phyloP scores from a whole-genome alignment of 1,284 basidiomycete species.

The Microbotryum violaceum region DNA sequence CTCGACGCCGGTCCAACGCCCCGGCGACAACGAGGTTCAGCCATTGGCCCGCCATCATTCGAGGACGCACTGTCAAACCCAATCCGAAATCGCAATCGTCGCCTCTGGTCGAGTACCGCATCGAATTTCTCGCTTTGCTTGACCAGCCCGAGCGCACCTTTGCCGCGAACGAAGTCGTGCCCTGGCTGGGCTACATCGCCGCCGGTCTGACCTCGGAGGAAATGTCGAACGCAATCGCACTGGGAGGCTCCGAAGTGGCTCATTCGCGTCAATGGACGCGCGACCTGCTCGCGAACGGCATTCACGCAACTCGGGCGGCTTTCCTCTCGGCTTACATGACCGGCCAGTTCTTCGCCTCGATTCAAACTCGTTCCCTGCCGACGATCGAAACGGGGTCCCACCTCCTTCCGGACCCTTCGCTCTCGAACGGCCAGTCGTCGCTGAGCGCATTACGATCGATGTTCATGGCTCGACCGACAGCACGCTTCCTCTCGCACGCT shows the following conservation, averaged over 20 bases:
- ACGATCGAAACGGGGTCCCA: constrained; percentile 8
- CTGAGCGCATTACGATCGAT: background rate
- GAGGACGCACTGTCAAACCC: background rate
- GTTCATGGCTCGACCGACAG: too few species aligned
- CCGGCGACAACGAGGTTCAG: constrained; percentile 9
- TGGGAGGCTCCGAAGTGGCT: too few species aligned
- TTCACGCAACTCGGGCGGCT: background rate
- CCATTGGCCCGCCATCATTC: constrained; percentile 25
- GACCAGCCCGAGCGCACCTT: constrained; percentile 14
- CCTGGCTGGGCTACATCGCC: constrained; percentile 22
- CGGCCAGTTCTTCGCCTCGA: constrained; percentile 15
- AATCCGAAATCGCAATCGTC: background rate
- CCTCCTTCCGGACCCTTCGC: constrained; percentile 4
- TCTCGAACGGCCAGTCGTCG: background rate
- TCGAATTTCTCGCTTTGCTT: constrained; percentile 18
- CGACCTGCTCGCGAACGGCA: too few species aligned
- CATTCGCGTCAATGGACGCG: too few species aligned
- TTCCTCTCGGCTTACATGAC: constrained; percentile 15
- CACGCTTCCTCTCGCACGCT: constrained; percentile 17
- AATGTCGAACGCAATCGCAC: too few species aligned
- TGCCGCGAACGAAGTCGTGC: constrained; percentile 13
- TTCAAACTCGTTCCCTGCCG: constrained; percentile 21
- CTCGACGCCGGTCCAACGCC: constrained; percentile 3
- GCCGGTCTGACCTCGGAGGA: background rate
- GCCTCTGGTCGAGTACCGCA: background rate